These are phyloP conservation scores for Aspergillus ostianus DNA, from an alignment of 495 filamentous ascomycete species.

Conservation along the genomic window DNA sequence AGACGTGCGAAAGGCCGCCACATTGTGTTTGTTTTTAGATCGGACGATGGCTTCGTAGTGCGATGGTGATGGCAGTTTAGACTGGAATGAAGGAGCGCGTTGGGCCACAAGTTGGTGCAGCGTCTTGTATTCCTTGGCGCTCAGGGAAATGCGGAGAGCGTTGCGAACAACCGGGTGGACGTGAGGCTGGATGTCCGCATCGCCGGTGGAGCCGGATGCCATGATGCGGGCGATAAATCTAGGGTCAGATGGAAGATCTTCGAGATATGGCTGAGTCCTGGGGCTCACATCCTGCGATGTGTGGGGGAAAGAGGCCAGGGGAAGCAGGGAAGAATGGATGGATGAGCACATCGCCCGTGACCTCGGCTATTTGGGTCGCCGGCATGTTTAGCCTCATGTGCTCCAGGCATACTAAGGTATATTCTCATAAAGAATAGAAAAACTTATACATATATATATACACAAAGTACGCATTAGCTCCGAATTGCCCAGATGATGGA, in stretches of 20 bases:
- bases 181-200: slow-evolving; percentile 17
- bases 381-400: not conserved
- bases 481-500: not conserved
- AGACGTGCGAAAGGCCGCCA: slow-evolving; percentile 71
- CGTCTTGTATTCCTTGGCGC: slow-evolving; percentile 77
- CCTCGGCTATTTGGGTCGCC: slow-evolving; percentile 19
- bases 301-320: not conserved
- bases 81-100: slow-evolving; percentile 58
- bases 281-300: slow-evolving; percentile 1
- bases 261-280: not conserved
- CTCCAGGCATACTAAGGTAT: too few relatives aligned
- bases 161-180: slow-evolving; percentile 52
- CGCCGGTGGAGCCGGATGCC: slow-evolving; percentile 13
- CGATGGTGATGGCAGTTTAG: slow-evolving; percentile 58
- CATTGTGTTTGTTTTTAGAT: slow-evolving; percentile 69
- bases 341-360: slow-evolving; percentile 20
- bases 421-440: too few relatives aligned
- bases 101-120: slow-evolving; percentile 77
- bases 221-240: slow-evolving; percentile 12
- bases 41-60: slow-evolving; percentile 50
- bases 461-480: not conserved
- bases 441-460: too few relatives aligned
- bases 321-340: slow-evolving; percentile 4
- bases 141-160: slow-evolving; percentile 78
- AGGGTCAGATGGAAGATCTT: not conserved